Evolutionary conservation across 768 basidiomycete genomes (phyloP).

Genomic region (Coprinopsis sp.): DNA sequence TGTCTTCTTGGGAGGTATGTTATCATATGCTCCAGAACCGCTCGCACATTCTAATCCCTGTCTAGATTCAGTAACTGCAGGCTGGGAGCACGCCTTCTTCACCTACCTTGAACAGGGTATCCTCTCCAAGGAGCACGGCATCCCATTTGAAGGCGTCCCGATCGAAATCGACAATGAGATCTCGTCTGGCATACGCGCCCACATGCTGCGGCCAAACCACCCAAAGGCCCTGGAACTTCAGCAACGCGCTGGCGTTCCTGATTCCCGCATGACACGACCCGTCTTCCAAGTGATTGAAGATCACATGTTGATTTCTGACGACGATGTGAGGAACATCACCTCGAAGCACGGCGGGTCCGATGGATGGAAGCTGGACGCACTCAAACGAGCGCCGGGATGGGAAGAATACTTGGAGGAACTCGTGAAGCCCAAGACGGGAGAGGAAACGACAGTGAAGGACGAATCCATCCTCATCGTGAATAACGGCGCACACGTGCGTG

Average conservation of each 20-base stretch:
- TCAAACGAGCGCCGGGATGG: slow-evolving; percentile 23
- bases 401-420: slow-evolving; percentile 20
- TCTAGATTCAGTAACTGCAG: slow-evolving; percentile 13
- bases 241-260: slow-evolving; percentile 12
- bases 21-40: too few species aligned
- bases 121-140: too few species aligned
- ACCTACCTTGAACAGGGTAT: too few species aligned
- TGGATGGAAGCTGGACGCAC: slow-evolving; percentile 22
- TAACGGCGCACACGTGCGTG: slow-evolving; percentile 23
- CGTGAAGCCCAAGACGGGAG: slow-evolving; percentile 16
- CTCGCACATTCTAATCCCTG: not conserved
- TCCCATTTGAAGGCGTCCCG: too few species aligned
- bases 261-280: slow-evolving; percentile 8
- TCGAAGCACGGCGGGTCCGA: slow-evolving; percentile 6
- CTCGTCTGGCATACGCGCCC: too few species aligned
- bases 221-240: slow-evolving; percentile 11
- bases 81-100: slow-evolving; percentile 13
- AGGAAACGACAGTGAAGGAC: slow-evolving; percentile 21
- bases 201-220: slow-evolving; percentile 7
- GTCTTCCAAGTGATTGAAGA: slow-evolving; percentile 13
- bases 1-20: slow-evolving; percentile 26
- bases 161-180: too few species aligned
- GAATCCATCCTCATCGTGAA: slow-evolving; percentile 25
- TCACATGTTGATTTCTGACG: slow-evolving; percentile 11
- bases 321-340: slow-evolving; percentile 10